phyloP scores from a whole-genome alignment of 2,329 filamentous ascomycete genomes.

The Sporothrix phasma region DNA sequence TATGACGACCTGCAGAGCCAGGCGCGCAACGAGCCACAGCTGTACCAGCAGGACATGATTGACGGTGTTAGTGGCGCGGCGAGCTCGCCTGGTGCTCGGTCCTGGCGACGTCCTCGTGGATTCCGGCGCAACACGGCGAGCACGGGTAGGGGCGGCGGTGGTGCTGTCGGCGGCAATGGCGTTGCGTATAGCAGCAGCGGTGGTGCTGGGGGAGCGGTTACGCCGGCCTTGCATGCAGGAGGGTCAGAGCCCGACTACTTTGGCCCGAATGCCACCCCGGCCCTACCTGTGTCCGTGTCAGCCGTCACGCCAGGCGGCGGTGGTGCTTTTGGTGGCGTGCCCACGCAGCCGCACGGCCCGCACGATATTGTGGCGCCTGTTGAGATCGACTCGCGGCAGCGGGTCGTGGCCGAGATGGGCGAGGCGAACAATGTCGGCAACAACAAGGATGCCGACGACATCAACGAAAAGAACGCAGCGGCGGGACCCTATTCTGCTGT shows the following conservation, averaged over 20 bases:
- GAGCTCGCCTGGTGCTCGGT: neutral
- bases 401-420: constrained; percentile 8
- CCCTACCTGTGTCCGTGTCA: constrained; percentile 33
- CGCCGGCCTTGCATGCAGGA: constrained; percentile 17
- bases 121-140: constrained; percentile 13
- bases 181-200: neutral
- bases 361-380: constrained; percentile 42
- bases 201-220: neutral
- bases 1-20: constrained; percentile 17
- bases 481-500: neutral
- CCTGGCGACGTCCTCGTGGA: constrained; percentile 5
- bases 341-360: constrained; percentile 36
- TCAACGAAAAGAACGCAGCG: constrained; percentile 1
- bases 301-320: constrained; percentile 13
- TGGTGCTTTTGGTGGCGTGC: constrained; percentile 28
- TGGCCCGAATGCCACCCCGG: constrained; percentile 35
- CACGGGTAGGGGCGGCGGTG: constrained; percentile 10
- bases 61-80: neutral
- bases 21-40: neutral
- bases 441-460: neutral
- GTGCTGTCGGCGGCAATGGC: constrained; percentile 9
- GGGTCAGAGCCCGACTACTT: constrained; percentile 32
- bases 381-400: constrained; percentile 38
- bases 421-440: neutral
- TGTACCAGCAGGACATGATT: neutral